Percentiles rank a stretch among this genome's conserved stretches.
phyloP scores from a whole-genome alignment of 2,329 filamentous ascomycete species.

The Xylaria sp. region DNA sequence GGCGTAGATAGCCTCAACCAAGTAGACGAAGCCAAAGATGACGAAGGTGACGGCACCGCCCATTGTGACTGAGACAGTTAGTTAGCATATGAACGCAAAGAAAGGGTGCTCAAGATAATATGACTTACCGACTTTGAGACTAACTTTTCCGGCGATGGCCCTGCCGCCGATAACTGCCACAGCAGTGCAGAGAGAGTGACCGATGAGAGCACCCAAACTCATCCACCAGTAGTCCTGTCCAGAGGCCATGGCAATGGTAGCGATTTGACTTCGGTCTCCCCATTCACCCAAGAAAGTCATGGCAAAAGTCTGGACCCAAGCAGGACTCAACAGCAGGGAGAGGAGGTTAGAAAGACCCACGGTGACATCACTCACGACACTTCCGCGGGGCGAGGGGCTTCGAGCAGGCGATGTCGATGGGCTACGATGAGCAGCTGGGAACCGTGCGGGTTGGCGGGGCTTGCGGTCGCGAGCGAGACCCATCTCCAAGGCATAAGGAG shows the following conservation, averaged over 20 bases:
- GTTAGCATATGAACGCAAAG: constrained; percentile 7
- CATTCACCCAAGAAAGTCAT: constrained; percentile 99
- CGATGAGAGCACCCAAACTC: constrained; percentile 77
- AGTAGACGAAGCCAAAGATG: constrained; percentile 85
- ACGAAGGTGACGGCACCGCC: constrained; percentile 89
- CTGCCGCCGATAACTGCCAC: constrained; percentile 87
- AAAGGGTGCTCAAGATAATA: background rate
- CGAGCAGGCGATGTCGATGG: constrained; percentile 70
- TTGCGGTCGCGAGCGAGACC: constrained; percentile 63
- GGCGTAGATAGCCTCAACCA: constrained; percentile 69
- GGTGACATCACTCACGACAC: constrained; percentile 32
- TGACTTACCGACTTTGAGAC: constrained; percentile 86
- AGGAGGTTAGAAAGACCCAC: constrained; percentile 74
- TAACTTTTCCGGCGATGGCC: constrained; percentile 88
- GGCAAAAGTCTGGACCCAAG: constrained; percentile 97
- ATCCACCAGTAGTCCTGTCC: constrained; percentile 99
- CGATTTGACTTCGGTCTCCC: constrained; percentile 96
- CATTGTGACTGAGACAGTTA: constrained; percentile 74
- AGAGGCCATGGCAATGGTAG: constrained; percentile 97
- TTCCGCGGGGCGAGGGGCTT: constrained; percentile 45
- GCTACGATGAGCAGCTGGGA: constrained; percentile 75
- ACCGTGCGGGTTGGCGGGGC: constrained; percentile 66
- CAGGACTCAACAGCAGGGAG: constrained; percentile 82
- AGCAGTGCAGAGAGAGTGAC: constrained; percentile 85
- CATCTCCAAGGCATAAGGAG: constrained; percentile 74